These are phyloP conservation scores for Tolypocladium amazonense DNA, from an alignment of 2,329 filamentous ascomycete species.

Conservation along the genomic window DNA sequence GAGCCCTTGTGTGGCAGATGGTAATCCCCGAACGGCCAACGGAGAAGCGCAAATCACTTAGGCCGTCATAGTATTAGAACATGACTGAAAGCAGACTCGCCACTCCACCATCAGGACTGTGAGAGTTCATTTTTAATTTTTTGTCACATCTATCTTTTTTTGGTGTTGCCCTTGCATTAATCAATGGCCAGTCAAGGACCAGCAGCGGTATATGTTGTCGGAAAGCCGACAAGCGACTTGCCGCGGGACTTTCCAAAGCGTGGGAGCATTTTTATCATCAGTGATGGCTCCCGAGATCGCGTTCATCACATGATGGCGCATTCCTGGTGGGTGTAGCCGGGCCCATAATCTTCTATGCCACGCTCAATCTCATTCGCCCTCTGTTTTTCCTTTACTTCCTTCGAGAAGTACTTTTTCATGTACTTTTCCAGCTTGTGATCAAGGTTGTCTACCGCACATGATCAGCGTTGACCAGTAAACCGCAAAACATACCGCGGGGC, in stretches of 20 bases:
- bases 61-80: not conserved
- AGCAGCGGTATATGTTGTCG: not conserved
- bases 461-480: not conserved
- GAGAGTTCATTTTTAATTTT: not conserved
- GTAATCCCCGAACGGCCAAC: not conserved
- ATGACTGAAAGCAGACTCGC: not conserved
- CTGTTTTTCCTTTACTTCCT: slow-evolving; percentile 57
- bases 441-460: slow-evolving; percentile 44
- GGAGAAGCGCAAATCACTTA: not conserved
- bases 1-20: not conserved
- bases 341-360: slow-evolving; percentile 62
- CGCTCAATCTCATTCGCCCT: slow-evolving; percentile 64
- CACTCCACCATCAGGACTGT: no score
- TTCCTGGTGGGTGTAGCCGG: slow-evolving; percentile 47
- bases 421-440: slow-evolving; percentile 59
- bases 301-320: slow-evolving; percentile 48
- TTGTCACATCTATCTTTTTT: no score
- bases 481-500: not conserved
- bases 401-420: slow-evolving; percentile 65
- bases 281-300: no score
- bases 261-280: not conserved
- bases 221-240: not conserved
- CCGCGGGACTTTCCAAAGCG: not conserved
- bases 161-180: not conserved
- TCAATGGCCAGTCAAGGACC: not conserved